A percentile compares a stretch with the other conserved stretches of the same genome.
Evolutionary conservation across 129 eudicot species (phyloP).

Genomic region (Tanacetum coccineum): DNA sequence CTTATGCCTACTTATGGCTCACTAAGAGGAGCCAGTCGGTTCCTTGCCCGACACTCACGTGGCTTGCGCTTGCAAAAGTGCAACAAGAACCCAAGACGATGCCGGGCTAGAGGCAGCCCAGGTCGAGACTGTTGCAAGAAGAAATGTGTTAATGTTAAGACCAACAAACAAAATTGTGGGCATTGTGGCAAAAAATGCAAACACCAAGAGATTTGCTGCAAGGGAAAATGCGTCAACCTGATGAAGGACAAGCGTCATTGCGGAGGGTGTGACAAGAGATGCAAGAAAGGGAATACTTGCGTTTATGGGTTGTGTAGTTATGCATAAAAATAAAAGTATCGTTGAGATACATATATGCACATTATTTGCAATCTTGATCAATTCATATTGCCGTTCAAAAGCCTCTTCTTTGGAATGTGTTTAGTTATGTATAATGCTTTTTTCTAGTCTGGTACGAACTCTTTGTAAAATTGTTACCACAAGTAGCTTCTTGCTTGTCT

Average conservation of each 20-base stretch:
- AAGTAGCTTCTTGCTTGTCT: no score
- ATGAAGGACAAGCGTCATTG: conserved; percentile 39
- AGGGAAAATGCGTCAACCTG: conserved; percentile 50
- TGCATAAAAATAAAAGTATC: conserved; percentile 26
- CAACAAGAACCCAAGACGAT: conserved; percentile 56
- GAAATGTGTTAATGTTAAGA: conserved; percentile 54
- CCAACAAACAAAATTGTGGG: conserved; percentile 51
- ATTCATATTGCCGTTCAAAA: no score
- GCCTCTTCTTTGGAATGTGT: no score
- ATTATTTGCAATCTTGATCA: no score
- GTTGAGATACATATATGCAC: background rate
- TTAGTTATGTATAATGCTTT: no score
- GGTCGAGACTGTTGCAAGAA: conserved; percentile 65
- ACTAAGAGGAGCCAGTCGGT: conserved; percentile 35
- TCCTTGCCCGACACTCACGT: conserved; percentile 31
- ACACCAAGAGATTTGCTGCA: conserved; percentile 55
- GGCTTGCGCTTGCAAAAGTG: conserved; percentile 32
- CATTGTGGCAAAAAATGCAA: conserved; percentile 57
- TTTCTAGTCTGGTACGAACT: no score
- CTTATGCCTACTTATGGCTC: conserved; percentile 26
- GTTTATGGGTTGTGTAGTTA: conserved; percentile 59
- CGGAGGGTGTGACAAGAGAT: conserved; percentile 55
- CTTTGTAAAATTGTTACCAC: no score
- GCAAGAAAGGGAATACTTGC: conserved; percentile 44
- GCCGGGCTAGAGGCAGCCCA: conserved; percentile 47